phyloP scores from a whole-genome alignment of 169 alveolate species.

The Plasmodium coatneyi region DNA sequence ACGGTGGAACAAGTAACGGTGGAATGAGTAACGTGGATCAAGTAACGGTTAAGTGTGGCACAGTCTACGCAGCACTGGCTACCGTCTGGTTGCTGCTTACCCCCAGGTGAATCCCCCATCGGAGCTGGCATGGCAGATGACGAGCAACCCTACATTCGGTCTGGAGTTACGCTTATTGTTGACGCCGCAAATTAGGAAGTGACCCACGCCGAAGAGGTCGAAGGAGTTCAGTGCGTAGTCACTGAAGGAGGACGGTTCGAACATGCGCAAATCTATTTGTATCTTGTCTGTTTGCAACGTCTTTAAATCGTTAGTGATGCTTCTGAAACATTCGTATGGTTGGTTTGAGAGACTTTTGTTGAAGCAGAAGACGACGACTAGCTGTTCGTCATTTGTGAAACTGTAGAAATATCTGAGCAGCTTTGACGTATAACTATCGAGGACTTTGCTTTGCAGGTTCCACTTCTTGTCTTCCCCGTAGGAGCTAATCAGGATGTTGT shows the following conservation, averaged over 20 bases:
- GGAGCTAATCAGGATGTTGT: conserved; percentile 5
- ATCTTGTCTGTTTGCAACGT: not conserved
- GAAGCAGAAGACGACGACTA: conserved; percentile 17
- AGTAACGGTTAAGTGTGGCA: too few relatives aligned
- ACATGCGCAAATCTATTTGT: not conserved
- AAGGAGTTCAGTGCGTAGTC: conserved; percentile 4
- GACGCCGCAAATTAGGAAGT: conserved; percentile 54
- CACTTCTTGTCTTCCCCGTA: conserved; percentile 23
- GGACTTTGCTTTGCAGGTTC: not conserved
- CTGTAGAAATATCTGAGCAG: conserved; percentile 16
- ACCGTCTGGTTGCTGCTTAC: not conserved
- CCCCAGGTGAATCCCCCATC: conserved; percentile 24
- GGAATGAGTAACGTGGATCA: too few relatives aligned
- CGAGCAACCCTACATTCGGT: not conserved
- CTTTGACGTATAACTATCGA: not conserved
- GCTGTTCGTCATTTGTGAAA: conserved; percentile 5
- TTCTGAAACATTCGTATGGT: conserved; percentile 24
- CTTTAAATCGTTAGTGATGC: not conserved
- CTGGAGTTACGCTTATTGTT: not conserved
- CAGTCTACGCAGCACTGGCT: too few relatives aligned
- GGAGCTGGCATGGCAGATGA: conserved; percentile 25
- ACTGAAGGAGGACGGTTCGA: conserved; percentile 3
- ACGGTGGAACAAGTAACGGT: too few relatives aligned
- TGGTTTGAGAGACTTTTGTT: not conserved
- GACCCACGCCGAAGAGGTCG: not conserved